Percentiles rank a stretch among this genome's conserved stretches.
Conservation (phyloP, 169 alveolate genomes). For the Plasmodium malariae region DNA sequence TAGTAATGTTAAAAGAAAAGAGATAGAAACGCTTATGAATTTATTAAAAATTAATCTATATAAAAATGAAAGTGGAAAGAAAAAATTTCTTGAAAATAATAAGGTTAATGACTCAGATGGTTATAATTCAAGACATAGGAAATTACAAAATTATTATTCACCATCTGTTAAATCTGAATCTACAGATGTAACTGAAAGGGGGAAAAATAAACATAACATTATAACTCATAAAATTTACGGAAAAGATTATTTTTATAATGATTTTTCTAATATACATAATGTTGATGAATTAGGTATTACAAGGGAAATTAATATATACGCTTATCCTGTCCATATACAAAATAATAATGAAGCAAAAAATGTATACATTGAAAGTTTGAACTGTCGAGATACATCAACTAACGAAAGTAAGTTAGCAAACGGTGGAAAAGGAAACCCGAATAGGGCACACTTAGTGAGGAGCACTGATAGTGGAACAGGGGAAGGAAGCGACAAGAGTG, state of each 20-base stretch:
- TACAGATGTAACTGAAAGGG: conserved; percentile 69
- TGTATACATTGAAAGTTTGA: not conserved
- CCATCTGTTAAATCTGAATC: conserved; percentile 56
- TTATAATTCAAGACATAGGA: conserved; percentile 2
- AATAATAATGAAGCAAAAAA: not conserved
- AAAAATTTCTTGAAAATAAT: not conserved
- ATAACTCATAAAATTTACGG: not conserved
- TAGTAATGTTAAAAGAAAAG: no score
- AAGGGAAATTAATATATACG: conserved; percentile 14
- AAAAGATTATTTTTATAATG: not conserved
- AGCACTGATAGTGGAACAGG: not conserved
- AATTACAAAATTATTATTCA: not conserved
- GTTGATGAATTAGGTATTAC: not conserved
- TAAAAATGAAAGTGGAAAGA: conserved; percentile 10
- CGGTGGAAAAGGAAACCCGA: not conserved
- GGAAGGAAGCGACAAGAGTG: not conserved
- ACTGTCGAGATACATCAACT: not conserved
- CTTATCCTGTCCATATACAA: conserved; percentile 31
- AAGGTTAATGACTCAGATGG: not conserved
- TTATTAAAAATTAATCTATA: not conserved
- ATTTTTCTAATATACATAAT: not conserved
- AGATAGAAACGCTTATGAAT: not conserved
- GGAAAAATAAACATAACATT: not conserved
- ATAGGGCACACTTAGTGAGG: no score
- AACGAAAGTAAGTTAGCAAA: not conserved